phyloP scores from a whole-genome alignment of 2,329 filamentous ascomycete species.

The Phoma sp. region DNA sequence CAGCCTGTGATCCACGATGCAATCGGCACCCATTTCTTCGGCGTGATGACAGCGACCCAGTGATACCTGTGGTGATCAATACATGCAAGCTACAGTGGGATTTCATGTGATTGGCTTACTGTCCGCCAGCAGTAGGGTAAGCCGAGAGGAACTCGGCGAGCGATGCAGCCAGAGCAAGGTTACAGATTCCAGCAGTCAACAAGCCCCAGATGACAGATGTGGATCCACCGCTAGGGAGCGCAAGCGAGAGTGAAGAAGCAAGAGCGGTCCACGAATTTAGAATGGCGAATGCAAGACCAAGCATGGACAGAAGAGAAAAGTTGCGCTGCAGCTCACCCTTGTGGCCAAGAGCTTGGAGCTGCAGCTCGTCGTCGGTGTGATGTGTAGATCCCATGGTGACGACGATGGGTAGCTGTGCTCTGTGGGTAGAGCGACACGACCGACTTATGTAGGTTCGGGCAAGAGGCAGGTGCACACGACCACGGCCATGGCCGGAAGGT shows the following conservation, averaged over 20 bases:
- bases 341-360: conserved; percentile 57
- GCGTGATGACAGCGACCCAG: conserved; percentile 71
- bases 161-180: conserved; percentile 70
- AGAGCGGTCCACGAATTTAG: conserved; percentile 69
- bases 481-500: neutral
- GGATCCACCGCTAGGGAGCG: conserved; percentile 73
- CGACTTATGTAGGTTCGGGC: neutral
- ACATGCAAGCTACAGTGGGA: conserved; percentile 35
- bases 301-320: conserved; percentile 65
- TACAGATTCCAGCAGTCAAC: conserved; percentile 64
- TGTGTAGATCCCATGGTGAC: conserved; percentile 29
- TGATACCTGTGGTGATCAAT: conserved; percentile 61
- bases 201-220: conserved; percentile 75
- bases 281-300: conserved; percentile 67
- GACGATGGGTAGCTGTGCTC: neutral
- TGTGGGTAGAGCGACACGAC: neutral
- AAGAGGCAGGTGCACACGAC: neutral
- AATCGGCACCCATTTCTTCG: conserved; percentile 64
- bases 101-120: conserved; percentile 22
- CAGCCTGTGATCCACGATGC: conserved; percentile 75
- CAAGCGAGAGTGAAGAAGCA: conserved; percentile 63
- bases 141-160: conserved; percentile 74
- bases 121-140: conserved; percentile 58
- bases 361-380: conserved; percentile 41
- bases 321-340: conserved; percentile 64